phyloP scores from a whole-genome alignment of 441 rosid genomes.

The Flueggea neowawraea region DNA sequence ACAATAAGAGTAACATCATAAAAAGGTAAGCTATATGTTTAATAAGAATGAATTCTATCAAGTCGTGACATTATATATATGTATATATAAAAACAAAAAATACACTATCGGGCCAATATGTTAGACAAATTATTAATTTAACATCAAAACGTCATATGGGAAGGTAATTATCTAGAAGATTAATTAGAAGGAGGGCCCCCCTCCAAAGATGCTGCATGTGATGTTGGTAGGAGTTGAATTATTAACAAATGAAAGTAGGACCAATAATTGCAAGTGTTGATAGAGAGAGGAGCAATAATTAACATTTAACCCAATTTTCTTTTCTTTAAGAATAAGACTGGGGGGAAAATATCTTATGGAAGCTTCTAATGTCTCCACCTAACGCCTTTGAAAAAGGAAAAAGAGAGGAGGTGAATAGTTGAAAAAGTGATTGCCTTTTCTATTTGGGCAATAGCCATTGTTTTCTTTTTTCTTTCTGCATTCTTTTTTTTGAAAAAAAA shows the following conservation, averaged over 20 bases:
- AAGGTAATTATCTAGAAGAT: not conserved
- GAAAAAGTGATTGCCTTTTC: conserved; percentile 28
- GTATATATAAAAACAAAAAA: too few relatives aligned
- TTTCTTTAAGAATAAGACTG: conserved; percentile 7
- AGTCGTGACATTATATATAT: too few relatives aligned
- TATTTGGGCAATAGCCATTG: conserved; percentile 16
- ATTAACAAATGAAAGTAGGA: conserved; percentile 11
- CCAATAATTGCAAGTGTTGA: conserved; percentile 21
- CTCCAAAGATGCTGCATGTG: conserved; percentile 37
- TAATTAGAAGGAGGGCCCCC: conserved; percentile 5
- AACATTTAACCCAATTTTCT: conserved; percentile 11
- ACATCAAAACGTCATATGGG: too few relatives aligned
- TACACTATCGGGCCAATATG: too few relatives aligned
- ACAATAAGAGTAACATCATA: too few relatives aligned
- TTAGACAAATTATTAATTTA: too few relatives aligned
- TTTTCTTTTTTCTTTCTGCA: not conserved
- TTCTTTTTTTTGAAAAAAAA: not conserved
- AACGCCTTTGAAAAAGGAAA: conserved; percentile 39
- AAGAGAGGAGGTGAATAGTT: conserved; percentile 13
- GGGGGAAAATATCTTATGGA: conserved; percentile 23
- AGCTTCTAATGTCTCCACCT: conserved; percentile 58
- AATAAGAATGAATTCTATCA: too few relatives aligned
- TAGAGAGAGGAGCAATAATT: conserved; percentile 16
- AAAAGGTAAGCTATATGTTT: too few relatives aligned
- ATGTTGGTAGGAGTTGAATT: conserved; percentile 34